phyloP scores from a whole-genome alignment of 148 eudicot genomes.

The Rhododendron ovatum region DNA sequence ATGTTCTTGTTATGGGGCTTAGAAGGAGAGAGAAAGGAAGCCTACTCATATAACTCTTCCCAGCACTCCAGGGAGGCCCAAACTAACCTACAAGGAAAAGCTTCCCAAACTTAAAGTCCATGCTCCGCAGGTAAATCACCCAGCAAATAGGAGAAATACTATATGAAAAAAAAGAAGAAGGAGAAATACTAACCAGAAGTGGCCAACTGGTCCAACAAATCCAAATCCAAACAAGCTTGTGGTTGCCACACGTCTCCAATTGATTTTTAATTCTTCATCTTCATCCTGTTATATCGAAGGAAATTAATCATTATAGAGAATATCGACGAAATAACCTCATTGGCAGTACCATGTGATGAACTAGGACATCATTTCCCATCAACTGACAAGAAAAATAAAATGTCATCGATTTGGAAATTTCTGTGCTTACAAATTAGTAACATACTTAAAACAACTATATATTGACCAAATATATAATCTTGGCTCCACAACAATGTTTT shows the following conservation, averaged over 20 bases:
- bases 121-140: background rate
- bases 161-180: background rate
- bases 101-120: background rate
- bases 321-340: background rate
- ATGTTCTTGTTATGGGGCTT: background rate
- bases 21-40: background rate
- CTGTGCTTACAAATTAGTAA: background rate
- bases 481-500: slow-evolving; percentile 2
- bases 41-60: background rate
- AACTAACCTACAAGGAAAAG: background rate
- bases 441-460: background rate
- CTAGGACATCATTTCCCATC: background rate
- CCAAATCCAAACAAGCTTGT: slow-evolving; percentile 91
- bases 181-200: slow-evolving; percentile 69
- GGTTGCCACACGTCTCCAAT: slow-evolving; percentile 91
- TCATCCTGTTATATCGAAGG: slow-evolving; percentile 39
- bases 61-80: background rate
- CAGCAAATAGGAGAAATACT: slow-evolving; percentile 21
- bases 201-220: slow-evolving; percentile 96
- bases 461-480: background rate
- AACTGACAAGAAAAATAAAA: background rate
- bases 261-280: slow-evolving; percentile 51
- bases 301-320: slow-evolving; percentile 1
- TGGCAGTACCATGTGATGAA: background rate
- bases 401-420: background rate